Conservation (phyloP, 768 basidiomycete species). For the Rhodotorula babjevae region DNA sequence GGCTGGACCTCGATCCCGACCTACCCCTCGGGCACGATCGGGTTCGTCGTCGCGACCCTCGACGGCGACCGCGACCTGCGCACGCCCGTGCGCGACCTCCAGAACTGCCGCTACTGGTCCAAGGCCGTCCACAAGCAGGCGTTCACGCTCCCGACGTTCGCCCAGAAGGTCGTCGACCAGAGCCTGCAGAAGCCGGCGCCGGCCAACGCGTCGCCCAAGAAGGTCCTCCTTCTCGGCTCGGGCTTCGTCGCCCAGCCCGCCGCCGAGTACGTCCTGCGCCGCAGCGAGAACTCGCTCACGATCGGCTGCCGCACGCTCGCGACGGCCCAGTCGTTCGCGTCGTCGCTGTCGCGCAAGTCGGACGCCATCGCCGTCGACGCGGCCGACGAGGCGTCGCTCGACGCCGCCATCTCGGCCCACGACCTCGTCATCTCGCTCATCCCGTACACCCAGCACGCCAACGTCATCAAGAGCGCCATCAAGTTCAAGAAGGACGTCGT, state of each 20-base stretch:
- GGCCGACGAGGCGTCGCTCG: constrained; percentile 61
- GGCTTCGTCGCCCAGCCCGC: constrained; percentile 96
- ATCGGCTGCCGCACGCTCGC: constrained; percentile 85
- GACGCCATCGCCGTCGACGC: constrained; percentile 75
- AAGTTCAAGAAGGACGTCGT: constrained; percentile 85
- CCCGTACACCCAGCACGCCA: constrained; percentile 84
- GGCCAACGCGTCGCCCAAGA: constrained; percentile 50
- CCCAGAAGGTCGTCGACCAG: constrained; percentile 60
- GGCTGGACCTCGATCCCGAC: constrained; percentile 96
- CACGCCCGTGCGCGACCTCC: constrained; percentile 67
- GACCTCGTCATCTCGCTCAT: constrained; percentile 95
- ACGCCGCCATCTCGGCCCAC: constrained; percentile 72
- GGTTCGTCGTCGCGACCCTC: constrained; percentile 84
- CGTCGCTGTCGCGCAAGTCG: constrained; percentile 63
- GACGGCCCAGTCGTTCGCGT: constrained; percentile 65
- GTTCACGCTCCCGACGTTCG: constrained; percentile 92
- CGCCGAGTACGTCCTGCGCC: constrained; percentile 83
- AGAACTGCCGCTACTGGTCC: constrained; percentile 71
- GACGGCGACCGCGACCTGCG: constrained; percentile 63
- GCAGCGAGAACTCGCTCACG: constrained; percentile 74
- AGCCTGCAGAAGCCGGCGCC: constrained; percentile 44
- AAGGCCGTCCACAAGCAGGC: constrained; percentile 70
- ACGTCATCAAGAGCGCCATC: constrained; percentile 87
- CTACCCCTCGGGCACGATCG: constrained; percentile 97
- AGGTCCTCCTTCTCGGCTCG: constrained; percentile 82